Base-by-base conservation (phyloP, 768 basidiomycete species). In the Roridomyces roridus region DNA sequence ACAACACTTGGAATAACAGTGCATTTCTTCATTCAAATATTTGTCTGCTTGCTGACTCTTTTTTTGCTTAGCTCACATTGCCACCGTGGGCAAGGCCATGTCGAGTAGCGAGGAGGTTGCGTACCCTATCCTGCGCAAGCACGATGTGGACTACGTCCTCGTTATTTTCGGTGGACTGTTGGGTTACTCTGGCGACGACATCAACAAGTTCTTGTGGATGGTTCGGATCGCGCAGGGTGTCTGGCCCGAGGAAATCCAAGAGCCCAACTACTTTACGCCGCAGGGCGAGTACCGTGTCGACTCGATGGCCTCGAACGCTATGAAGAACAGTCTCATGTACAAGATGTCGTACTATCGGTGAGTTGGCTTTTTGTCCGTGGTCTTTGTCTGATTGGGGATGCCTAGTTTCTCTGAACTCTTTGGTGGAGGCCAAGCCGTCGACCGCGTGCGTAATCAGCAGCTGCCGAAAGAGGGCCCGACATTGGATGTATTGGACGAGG, bases 1-100 rank as follows among this genome's bases (percentile, higher is more conserved):
- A 99, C 77, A 98, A 98, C 70, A 99, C 97, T 0, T 98, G 97
- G 97, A 98, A 99, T 74, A 98, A 98, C 76, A 99, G 95, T 92
- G 67, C 68, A 92, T 81, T 3, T 24, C 36, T 2, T 44, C 17
- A 5, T 25, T 49, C 36, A 46, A 36, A 44, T 41, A 25, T 39
- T 7, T 52, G 44, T 15, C 43, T 17, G 14, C 45, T 25, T 48
- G 18, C 35, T 66, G 50, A 57, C 29, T 36, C 60, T 39, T 55
- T 34, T 15, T 62, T 26, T 18, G 15, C 15, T 14, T 59, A 93
- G 94, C 96, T 39, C 96, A 97, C 71, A 98, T 98, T 60, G 97
- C 97, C 2, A 99, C 96, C 17, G 97, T 99, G 54, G 97, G 97
- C 49, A 98, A 98, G 74, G 96, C 94, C 58, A 98, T 99, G 97